phyloP scores from a whole-genome alignment of 2,329 filamentous ascomycete species.

The Colletotrichum sp. region DNA sequence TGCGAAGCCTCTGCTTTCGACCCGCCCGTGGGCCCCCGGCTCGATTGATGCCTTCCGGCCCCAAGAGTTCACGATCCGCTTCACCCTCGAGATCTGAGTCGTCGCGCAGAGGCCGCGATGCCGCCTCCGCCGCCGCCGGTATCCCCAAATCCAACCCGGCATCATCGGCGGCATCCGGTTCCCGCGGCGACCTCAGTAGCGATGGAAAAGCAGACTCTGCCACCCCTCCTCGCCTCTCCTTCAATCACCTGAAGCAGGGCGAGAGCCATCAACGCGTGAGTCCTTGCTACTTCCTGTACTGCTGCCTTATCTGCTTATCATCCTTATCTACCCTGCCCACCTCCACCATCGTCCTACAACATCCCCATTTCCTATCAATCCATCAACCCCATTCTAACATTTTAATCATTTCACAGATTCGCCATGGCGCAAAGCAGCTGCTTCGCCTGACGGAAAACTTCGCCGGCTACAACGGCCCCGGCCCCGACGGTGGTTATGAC shows the following conservation, averaged over 20 bases:
- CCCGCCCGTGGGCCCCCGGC: constrained; percentile 1
- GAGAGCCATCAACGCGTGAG: constrained; percentile 16
- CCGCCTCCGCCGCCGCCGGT: background rate
- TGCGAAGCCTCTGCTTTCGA: background rate
- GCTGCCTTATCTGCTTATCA: background rate
- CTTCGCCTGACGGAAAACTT: constrained; percentile 6
- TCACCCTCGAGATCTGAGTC: constrained; percentile 1
- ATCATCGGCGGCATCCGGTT: background rate
- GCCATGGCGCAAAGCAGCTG: constrained; percentile 2
- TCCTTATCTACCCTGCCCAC: background rate
- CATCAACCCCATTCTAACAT: background rate
- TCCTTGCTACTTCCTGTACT: background rate
- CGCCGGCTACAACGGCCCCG: background rate
- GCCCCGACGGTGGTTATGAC: background rate
- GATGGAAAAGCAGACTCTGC: background rate
- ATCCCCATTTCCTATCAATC: background rate
- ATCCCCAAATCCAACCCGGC: background rate
- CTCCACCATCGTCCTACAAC: background rate
- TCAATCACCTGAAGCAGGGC: constrained; percentile 13
- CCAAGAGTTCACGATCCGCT: constrained; percentile 11
- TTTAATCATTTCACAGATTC: background rate
- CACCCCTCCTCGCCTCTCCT: background rate
- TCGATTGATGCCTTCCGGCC: constrained; percentile 20
- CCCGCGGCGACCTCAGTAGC: background rate
- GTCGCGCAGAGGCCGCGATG: background rate